These are phyloP conservation scores for Suillus spraguei DNA, from an alignment of 768 basidiomycete genomes.

Conservation along the genomic window DNA sequence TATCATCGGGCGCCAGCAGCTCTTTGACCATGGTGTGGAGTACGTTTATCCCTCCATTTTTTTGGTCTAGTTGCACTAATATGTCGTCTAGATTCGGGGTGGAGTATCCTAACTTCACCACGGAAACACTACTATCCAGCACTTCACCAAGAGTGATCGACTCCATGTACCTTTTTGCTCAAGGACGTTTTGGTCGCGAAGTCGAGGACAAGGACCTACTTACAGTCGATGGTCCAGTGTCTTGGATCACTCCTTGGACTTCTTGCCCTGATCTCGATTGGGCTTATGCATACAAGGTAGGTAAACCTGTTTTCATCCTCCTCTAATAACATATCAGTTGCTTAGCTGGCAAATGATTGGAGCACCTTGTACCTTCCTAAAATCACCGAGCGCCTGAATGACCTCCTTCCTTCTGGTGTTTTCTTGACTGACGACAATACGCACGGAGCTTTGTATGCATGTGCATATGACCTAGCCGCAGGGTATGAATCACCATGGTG, in stretches of 20 bases:
- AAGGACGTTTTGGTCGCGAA: constrained; percentile 40
- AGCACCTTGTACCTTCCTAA: constrained; percentile 35
- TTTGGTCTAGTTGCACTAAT: background rate
- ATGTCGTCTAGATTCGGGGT: constrained; percentile 21
- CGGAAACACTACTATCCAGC: constrained; percentile 21
- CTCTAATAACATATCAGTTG: background rate
- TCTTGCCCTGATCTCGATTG: constrained; percentile 30
- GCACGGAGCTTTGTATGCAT: constrained; percentile 44
- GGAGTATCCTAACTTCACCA: constrained; percentile 23
- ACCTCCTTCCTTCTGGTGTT: constrained; percentile 32
- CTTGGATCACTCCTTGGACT: constrained; percentile 45
- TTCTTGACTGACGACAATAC: constrained; percentile 37
- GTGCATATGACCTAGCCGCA: constrained; percentile 43
- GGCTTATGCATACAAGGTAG: constrained; percentile 12
- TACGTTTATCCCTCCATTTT: constrained; percentile 17
- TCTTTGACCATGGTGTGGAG: constrained; percentile 44
- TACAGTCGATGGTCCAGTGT: constrained; percentile 33
- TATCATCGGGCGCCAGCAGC: constrained; percentile 36
- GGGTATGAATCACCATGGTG: constrained; percentile 43
- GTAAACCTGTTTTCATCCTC: background rate
- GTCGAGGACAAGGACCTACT: constrained; percentile 31
- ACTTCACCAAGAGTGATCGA: constrained; percentile 34
- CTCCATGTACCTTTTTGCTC: constrained; percentile 42
- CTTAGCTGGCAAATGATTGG: constrained; percentile 32
- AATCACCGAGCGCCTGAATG: constrained; percentile 38